Evolutionary conservation across 306 rosid genomes (phyloP).

Genomic region (Rosa rugosa): DNA sequence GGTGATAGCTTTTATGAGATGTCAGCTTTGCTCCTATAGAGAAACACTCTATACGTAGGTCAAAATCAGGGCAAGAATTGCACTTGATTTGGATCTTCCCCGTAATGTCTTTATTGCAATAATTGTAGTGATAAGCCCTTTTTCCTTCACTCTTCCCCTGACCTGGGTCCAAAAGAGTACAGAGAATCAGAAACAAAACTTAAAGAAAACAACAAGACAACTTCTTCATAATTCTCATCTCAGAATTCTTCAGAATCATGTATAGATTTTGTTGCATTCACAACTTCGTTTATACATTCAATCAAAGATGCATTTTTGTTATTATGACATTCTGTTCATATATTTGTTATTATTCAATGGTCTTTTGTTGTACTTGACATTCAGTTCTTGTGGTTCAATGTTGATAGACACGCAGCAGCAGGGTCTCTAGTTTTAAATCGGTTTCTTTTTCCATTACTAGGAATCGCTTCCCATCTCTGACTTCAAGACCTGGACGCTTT

Average conservation of each 20-base stretch:
- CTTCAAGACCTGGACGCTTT: constrained; percentile 42
- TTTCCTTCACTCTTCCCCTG: constrained; percentile 87
- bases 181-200: background rate
- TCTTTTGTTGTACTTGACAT: constrained; percentile 1
- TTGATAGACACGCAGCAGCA: constrained; percentile 46
- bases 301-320: too few species aligned
- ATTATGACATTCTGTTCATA: too few species aligned
- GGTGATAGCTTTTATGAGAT: constrained; percentile 87
- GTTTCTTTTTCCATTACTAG: constrained; percentile 59
- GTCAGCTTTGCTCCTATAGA: constrained; percentile 94
- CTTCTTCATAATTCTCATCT: too few species aligned
- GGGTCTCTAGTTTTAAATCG: constrained; percentile 47
- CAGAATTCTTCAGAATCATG: too few species aligned
- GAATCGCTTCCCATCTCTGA: constrained; percentile 48
- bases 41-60: constrained; percentile 89
- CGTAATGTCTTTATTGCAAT: constrained; percentile 92
- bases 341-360: too few species aligned
- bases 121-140: constrained; percentile 91
- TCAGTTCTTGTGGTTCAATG: constrained; percentile 31
- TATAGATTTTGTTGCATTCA: too few species aligned
- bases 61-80: constrained; percentile 90
- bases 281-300: too few species aligned
- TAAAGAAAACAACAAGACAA: too few species aligned
- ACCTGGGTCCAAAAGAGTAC: constrained; percentile 45
- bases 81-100: constrained; percentile 96